Evolutionary conservation across 2,329 filamentous ascomycete genomes (phyloP), one percentile per base, ranked within the genome.

Genomic region (Cyphellophora attinorum): DNA sequence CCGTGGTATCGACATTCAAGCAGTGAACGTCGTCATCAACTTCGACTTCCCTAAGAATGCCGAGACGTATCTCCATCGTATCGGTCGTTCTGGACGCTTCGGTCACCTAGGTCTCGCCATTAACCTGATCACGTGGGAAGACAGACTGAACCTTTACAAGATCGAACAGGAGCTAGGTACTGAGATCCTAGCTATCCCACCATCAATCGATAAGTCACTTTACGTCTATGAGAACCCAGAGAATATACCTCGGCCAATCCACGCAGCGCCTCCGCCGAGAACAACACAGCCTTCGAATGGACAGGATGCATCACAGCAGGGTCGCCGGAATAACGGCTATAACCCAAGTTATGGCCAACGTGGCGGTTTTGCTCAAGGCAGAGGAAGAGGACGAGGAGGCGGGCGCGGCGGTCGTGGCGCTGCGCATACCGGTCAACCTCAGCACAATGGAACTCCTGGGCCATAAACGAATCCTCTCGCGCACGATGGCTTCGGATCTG

Each of bases 21-120:
- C 91, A 35, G 91, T 98, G 55, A 98, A 98, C 52, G 91, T 98
- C 36, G 91, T 98, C 57, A 98, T 98, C 75, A 98, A 98, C 68
- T 98, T 98, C 54, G 91, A 98, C 55, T 98, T 98, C 60, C 91
- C 91, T 35, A 98, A 98, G 68, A 98, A 98, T 53, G 93, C 91
- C 11, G 91, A 98, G 65, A 98, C 91, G 0, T 98, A 98, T 57
- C 78, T 98, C 38, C 91, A 98, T 65, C 85, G 91, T 49, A 98
- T 98, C 57, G 91, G 91, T 68, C 85, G 91, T 56, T 98, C 91
- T 33, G 91, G 91, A 48, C 85, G 91, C 47, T 98, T 94, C 57
- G 91, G 91, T 47, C 91, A 98, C 64, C 73, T 96, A 54, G 91
- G 91, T 73, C 70, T 98, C 48, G 93, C 93, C 45, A 98, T 98